phyloP scores from a whole-genome alignment of 306 rosid species.

The Trifolium fragiferum region DNA sequence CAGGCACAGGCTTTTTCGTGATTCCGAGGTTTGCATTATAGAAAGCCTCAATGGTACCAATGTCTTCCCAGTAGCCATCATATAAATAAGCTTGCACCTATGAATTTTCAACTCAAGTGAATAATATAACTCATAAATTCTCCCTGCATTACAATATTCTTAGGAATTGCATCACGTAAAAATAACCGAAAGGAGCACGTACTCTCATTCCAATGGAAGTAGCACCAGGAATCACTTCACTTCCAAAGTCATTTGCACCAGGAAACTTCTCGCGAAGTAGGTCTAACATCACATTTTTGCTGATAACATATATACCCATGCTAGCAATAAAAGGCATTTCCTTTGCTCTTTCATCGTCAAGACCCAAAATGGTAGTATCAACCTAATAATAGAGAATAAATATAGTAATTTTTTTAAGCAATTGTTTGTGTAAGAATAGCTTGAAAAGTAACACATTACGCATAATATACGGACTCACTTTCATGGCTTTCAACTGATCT shows the following conservation, averaged over 20 bases:
- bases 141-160: background rate
- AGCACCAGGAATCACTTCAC: conserved; percentile 99
- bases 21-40: conserved; percentile 96
- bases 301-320: conserved; percentile 98
- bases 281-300: conserved; percentile 86
- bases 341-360: conserved; percentile 90
- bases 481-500: conserved; percentile 95
- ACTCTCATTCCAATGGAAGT: conserved; percentile 93
- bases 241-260: conserved; percentile 96
- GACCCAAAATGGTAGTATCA: conserved; percentile 97
- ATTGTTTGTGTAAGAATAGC: background rate
- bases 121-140: background rate
- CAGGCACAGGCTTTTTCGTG: conserved; percentile 95
- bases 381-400: conserved; percentile 63
- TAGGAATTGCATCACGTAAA: background rate
- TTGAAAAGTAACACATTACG: background rate
- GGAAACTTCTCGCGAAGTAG: conserved; percentile 85
- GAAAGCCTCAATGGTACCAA: conserved; percentile 99
- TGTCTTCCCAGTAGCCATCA: conserved; percentile 99
- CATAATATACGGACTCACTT: conserved; percentile 47
- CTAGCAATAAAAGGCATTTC: conserved; percentile 97
- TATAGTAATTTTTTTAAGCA: background rate
- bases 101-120: background rate
- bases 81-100: conserved; percentile 97
- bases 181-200: conserved; percentile 41